Evolutionary conservation across 257 asterid species (phyloP).

Genomic region (Marsdenia floribunda): DNA sequence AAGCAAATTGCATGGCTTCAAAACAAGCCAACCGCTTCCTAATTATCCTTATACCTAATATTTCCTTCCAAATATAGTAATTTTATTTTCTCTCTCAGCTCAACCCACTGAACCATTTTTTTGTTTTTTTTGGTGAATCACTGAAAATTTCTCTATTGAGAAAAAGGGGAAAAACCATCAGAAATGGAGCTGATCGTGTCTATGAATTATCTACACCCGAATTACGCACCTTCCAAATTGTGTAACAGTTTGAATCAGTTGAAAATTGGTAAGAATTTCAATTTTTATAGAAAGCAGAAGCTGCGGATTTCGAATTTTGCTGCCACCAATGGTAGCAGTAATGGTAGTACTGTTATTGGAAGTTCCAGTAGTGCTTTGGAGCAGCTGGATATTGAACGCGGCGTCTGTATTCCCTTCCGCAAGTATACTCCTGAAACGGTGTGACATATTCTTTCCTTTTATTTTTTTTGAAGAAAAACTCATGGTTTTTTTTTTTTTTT

Average conservation of each 20-base stretch:
- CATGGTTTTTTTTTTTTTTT: neutral
- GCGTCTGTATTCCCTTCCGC: constrained; percentile 84
- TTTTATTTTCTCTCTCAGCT: neutral
- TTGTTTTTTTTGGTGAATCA: too few relatives aligned
- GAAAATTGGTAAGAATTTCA: neutral
- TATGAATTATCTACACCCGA: neutral
- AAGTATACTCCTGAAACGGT: constrained; percentile 79
- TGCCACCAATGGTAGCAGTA: neutral
- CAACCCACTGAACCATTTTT: neutral
- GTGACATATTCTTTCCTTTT: constrained; percentile 14
- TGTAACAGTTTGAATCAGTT: neutral
- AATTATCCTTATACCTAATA: neutral
- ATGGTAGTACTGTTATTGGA: neutral
- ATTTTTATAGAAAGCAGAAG: neutral
- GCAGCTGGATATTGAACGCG: constrained; percentile 85
- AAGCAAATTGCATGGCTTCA: neutral
- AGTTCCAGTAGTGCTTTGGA: constrained; percentile 54
- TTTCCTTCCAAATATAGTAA: neutral
- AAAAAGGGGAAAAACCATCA: neutral
- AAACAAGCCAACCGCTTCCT: neutral
- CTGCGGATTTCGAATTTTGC: constrained; percentile 5
- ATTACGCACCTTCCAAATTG: neutral
- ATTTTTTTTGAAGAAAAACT: neutral
- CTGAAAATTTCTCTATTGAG: neutral
- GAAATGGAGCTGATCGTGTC: constrained; percentile 2